Evolutionary conservation across 2,329 filamentous ascomycete species (phyloP), one percentile per base, ranked within the genome.

Genomic region (Cladosporium austrohemisphaericum): DNA sequence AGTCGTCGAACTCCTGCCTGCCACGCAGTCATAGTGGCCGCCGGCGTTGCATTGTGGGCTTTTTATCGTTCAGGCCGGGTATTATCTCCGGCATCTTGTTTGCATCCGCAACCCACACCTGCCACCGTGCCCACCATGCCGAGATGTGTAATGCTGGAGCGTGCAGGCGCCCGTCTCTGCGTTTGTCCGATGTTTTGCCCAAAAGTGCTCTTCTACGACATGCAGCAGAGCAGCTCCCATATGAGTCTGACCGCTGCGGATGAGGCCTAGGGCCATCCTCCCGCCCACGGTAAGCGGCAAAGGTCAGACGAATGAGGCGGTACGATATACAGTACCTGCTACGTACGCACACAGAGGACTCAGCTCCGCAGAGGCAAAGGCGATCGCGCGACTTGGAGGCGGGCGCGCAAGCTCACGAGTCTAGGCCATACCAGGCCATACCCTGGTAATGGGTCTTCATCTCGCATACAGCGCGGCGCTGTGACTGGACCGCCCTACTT

Each of bases 341-440:
- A n/a, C n/a, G n/a, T n/a, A 14, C 36, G 19, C 10, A 16, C 26
- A 29, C 38, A 41, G 25, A 23, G 38, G 38, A 29, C 16, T 26
- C 38, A 31, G 16, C 20, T 10, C 16, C 38, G 25, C 16, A 23
- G 40, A n/a, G n/a, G n/a, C n/a, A n/a, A n/a, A n/a, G n/a, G n/a
- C n/a, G n/a, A n/a, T n/a, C n/a, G n/a, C n/a, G n/a, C n/a, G n/a
- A n/a, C n/a, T 26, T 26, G 25, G 25, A 26, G 25, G 19, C 33
- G n/a, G 43, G 22, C 19, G 43, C 19, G 13, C 41, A 37, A n/a
- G 32, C 32, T 47, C n/a, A 25, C 23, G 13, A 37, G 43, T 47
- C 43, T 47, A 47, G 43, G 33, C 43, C 43, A 37, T 37, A 25
- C 28, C 41, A 47, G 43, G 33, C 43, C 43, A 37, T 37, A 25